Base-by-base conservation (phyloP, 106 monocot species). In the Acanthochlamys bracteata region DNA sequence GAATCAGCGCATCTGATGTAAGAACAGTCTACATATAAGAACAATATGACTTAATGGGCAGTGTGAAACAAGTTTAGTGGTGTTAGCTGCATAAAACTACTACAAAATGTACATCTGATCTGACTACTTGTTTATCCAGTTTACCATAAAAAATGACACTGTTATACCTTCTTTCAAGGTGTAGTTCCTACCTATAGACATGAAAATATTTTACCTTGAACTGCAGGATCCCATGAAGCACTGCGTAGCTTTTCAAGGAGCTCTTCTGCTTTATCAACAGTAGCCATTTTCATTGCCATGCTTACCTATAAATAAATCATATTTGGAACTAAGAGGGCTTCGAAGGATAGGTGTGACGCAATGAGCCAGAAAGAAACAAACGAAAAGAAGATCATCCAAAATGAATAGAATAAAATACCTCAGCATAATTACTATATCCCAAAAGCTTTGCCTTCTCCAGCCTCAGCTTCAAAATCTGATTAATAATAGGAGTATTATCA, bases 221-320 rank as follows among this genome's bases (percentile, higher is more conserved):
- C 74, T 58, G 90, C 91, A 81, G 85, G 73, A 80, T 80, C 74
- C 96, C 96, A 98, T 17, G 96, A 98, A 77, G 88, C 96, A 81
- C 64, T 79, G 49, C 96, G 82, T 59, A 98, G 69, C 66, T 91
- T 98, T 74, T 91, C 96, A 46, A 98, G 79, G 20, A 98, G 78
- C 78, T 91, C 84, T 72, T 80, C 88, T 70, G 84, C 96, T 68
- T 69, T 73, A 19, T 83, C 80, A 47, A 91, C 75, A 51, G 91
- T 85, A 25, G 96, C 96, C 96, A 98, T 98, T 81, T 98, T 98
- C 73, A 78, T 76, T 68, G 85, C 91, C 88, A 98, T 82, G 76
- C 96, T 98, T 67, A 98, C 91, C 96, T 98, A 33, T 33, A 6
- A 33, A 33, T 33, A 33, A 33, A 33, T 33, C 33, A 33, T 33